phyloP scores from a whole-genome alignment of 1,284 basidiomycete species.

The Melanopsichium pennsylvanicum region DNA sequence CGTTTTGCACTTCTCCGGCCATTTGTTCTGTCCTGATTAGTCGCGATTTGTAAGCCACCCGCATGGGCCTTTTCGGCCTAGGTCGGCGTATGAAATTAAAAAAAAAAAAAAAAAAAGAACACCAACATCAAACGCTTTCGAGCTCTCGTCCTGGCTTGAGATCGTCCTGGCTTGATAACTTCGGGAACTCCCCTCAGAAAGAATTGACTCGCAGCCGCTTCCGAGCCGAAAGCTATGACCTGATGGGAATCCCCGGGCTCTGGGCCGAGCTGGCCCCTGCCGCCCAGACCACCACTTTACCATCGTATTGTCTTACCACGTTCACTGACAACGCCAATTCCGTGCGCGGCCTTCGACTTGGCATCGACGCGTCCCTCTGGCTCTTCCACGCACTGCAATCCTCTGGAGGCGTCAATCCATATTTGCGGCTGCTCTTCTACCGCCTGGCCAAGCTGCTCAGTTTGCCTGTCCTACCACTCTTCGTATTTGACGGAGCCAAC shows the following conservation, averaged over 20 bases:
- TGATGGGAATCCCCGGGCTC: conserved; percentile 58
- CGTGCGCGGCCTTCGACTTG: conserved; percentile 38
- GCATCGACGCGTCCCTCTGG: conserved; percentile 67
- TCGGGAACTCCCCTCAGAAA: no score
- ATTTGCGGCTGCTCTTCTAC: conserved; percentile 69
- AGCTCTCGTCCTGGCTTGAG: no score
- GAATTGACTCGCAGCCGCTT: no score
- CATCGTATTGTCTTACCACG: conserved; percentile 26
- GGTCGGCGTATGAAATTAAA: no score
- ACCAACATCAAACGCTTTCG: no score
- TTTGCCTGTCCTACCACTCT: conserved; percentile 82
- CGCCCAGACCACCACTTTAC: conserved; percentile 42
- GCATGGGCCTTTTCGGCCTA: no score
- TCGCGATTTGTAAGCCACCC: no score
- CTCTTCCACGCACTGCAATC: conserved; percentile 68
- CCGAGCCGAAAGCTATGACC: conserved; percentile 1
- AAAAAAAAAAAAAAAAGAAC: no score
- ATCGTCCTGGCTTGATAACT: no score
- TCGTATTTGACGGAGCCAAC: conserved; percentile 91
- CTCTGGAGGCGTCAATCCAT: conserved; percentile 68
- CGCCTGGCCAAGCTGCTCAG: conserved; percentile 75
- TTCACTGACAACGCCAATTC: conserved; percentile 25
- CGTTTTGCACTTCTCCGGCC: no score
- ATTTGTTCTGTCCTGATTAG: no score
- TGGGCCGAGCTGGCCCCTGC: conserved; percentile 51